Percentiles rank a stretch among this genome's conserved stretches.
Evolutionary conservation across 305 asterid genomes (phyloP).

Genomic region (Andrographis paniculata): DNA sequence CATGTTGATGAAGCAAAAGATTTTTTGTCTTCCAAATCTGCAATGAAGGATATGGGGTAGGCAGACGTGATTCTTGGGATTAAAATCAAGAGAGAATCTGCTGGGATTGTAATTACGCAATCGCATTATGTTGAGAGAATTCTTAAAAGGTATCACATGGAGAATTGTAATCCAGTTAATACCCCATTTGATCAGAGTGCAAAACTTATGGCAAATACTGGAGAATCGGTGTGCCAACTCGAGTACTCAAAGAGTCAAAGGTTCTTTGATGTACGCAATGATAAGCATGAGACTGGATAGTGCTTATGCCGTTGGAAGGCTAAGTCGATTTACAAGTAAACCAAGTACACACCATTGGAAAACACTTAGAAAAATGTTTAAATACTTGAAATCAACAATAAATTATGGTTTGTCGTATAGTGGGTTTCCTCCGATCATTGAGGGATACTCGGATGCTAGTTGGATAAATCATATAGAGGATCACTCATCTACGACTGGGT

Average conservation of each 20-base stretch:
- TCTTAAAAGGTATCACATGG: neutral
- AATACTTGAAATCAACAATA: neutral
- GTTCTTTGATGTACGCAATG: too few species aligned
- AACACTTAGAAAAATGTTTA: neutral
- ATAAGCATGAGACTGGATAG: too few species aligned
- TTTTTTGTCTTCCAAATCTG: neutral
- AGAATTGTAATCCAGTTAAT: neutral
- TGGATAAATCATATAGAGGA: neutral
- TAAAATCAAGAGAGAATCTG: neutral
- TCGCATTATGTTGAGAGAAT: neutral
- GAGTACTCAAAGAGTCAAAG: neutral
- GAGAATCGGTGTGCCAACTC: neutral
- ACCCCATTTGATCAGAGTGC: neutral
- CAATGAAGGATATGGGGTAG: neutral
- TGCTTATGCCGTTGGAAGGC: too few species aligned
- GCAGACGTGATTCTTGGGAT: neutral
- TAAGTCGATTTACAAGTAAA: too few species aligned
- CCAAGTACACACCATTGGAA: neutral
- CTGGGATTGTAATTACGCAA: neutral
- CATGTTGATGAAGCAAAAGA: neutral
- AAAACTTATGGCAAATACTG: neutral
- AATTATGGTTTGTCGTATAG: neutral
- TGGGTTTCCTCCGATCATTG: neutral
- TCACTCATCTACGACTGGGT: neutral
- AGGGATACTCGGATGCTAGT: neutral